Conservation (phyloP, 306 rosid species). For the Vigna angularis region DNA sequence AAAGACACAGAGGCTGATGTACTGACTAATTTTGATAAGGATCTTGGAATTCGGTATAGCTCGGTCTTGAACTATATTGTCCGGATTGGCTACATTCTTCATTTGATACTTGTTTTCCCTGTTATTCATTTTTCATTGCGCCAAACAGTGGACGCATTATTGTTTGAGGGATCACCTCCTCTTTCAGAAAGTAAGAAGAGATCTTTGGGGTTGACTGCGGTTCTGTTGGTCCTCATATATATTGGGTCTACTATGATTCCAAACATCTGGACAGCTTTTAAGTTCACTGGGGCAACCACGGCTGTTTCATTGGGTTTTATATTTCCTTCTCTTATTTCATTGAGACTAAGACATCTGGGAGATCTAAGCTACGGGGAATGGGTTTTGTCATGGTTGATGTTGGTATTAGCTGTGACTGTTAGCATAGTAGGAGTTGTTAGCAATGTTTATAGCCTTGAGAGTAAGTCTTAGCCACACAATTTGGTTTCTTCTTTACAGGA, state of each 20-base stretch:
- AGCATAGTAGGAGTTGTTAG: constrained; percentile 80
- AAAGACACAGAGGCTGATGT: constrained; percentile 84
- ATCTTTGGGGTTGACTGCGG: constrained; percentile 70
- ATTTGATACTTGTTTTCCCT: constrained; percentile 94
- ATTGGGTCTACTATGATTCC: constrained; percentile 94
- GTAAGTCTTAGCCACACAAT: constrained; percentile 54
- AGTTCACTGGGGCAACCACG: constrained; percentile 94
- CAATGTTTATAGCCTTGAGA: constrained; percentile 70
- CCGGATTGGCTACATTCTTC: constrained; percentile 87
- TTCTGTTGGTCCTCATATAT: constrained; percentile 79
- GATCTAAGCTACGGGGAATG: constrained; percentile 62
- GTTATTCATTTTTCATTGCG: constrained; percentile 92
- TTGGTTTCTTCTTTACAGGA: constrained; percentile 38
- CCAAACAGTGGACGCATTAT: constrained; percentile 74
- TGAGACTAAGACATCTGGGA: constrained; percentile 62
- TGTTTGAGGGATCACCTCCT: constrained; percentile 82
- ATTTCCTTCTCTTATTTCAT: constrained; percentile 78
- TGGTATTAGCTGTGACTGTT: constrained; percentile 69
- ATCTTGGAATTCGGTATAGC: constrained; percentile 86
- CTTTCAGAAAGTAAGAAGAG: constrained; percentile 81
- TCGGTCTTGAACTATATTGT: constrained; percentile 74
- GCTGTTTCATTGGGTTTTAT: constrained; percentile 93
- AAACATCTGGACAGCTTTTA: constrained; percentile 94
- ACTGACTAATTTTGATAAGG: constrained; percentile 82
- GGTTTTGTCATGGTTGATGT: constrained; percentile 73